Evolutionary conservation across 805 yeast species (phyloP), one percentile per base, ranked within the genome.

Genomic region (Blastobotrys terrestris): DNA sequence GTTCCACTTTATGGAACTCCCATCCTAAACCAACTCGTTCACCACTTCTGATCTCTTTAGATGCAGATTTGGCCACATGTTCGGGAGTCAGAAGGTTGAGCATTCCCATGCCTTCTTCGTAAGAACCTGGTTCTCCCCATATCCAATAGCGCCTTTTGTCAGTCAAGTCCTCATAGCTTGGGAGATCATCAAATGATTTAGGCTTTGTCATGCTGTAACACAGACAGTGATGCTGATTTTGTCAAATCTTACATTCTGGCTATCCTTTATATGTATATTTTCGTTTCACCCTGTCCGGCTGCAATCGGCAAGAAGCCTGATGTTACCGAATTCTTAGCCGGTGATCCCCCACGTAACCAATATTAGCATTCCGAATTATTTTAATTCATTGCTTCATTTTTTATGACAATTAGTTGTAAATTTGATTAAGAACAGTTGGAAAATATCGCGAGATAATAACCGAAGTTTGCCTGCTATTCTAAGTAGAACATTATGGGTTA

Each of bases 71-170:
- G 8, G 64, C 60, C 1, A 61, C 63, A 39, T 57, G 50, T 13
- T 59, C 63, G 1, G 63, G 54, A 2, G 63, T 60, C 44, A 60
- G 51, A 51, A 60, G 55, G 44, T 56, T 58, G 31, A 60, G 60
- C 59, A 55, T 61, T 11, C 65, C 65, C 15, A 58, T 55, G n/a
- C 57, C 63, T 39, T 61, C 65, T 20, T 58, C 59, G 16, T 50
- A 59, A 16, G 65, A 62, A 11, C 65, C 66, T 0, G 61, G 58
- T 5, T 63, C 60, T 16, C 58, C 58, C 63, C 63, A 62, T 15
- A 57, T 58, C 67, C 67, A 63, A 52, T 44, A 63, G 42, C 59
- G 61, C 13, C 54, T 50, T 44, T 58, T 59, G 49, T 59, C 53
- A 3, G 58, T 56, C 7, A 63, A 55, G 14, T 58, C 60, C 18